Conservation (phyloP, 495 filamentous ascomycete genomes). For the Tuber melanosporum region DNA sequence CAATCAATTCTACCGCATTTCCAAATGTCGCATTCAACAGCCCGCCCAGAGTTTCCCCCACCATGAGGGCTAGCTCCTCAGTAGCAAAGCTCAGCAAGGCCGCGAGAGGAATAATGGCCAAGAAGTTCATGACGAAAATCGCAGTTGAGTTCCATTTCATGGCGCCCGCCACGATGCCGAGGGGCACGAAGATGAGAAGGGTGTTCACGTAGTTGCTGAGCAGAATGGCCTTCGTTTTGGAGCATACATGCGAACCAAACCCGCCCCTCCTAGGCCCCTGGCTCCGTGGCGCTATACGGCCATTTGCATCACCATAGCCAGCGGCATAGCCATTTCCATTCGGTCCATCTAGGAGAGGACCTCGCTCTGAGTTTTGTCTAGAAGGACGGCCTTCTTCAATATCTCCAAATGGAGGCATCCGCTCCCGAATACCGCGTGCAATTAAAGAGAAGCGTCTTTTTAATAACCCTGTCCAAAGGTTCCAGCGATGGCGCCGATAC, state of each 20-base stretch:
- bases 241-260: slow-evolving; percentile 40
- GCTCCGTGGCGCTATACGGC: background rate
- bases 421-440: background rate
- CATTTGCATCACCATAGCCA: slow-evolving; percentile 1
- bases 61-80: slow-evolving; percentile 74
- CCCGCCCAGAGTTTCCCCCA: slow-evolving; percentile 86
- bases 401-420: background rate
- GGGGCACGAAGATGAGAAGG: slow-evolving; percentile 79
- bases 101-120: slow-evolving; percentile 90
- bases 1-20: slow-evolving; percentile 97
- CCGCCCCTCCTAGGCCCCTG: background rate
- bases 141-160: slow-evolving; percentile 66
- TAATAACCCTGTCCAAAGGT: slow-evolving; percentile 16
- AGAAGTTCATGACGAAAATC: slow-evolving; percentile 85
- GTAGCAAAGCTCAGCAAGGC: slow-evolving; percentile 91
- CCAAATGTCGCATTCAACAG: slow-evolving; percentile 78
- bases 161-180: slow-evolving; percentile 73
- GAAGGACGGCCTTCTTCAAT: background rate
- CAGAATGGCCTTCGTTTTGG: slow-evolving; percentile 51
- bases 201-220: slow-evolving; percentile 70
- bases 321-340: slow-evolving; percentile 9
- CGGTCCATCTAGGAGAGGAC: background rate
- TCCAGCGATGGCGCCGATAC: slow-evolving; percentile 26
- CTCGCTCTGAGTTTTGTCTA: background rate
- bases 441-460: slow-evolving; percentile 8